Base-by-base conservation (phyloP, 768 basidiomycete genomes). In the Lactarius deliciosus region DNA sequence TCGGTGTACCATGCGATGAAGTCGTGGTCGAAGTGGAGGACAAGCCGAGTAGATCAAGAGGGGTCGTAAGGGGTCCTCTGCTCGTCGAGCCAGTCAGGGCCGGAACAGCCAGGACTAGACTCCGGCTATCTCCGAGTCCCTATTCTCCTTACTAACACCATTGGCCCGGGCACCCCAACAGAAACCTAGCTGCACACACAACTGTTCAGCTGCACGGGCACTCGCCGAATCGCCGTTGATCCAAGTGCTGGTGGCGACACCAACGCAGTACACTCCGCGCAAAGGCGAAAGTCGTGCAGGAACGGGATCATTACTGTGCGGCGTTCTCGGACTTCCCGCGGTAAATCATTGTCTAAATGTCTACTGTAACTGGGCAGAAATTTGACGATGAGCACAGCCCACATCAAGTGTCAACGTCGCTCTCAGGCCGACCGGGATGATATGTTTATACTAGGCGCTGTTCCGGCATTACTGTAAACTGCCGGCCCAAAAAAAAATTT, bases 1-100 rank as follows among this genome's bases (percentile, higher is more conserved):
- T 30, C 88, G 82, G 74, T 90, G 89, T 58, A 89, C 86, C 89
- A 91, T 91, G 61, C 56, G 40, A 53, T n/a, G 20, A 18, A 11
- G 5, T 32, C 22, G 45, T 36, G 20, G 38, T 41, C 32, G 16
- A 55, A 34, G 58, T 22, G 9, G 47, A 25, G 47, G 22, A 22
- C n/a, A 22, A 50, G 47, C 47, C 47, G 22, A 11, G 22, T 3
- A 50, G 22, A 50, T 50, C 2, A 50, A 50, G 47, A 50, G 47
- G 47, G 47, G 47, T 50, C n/a, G 22, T 5, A 11, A 50, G 22
- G 43, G 43, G 43, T 36, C 43, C 20, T 45, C 43, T 34, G 34
- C 32, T 8, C 43, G 36, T 36, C 36, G 36, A 36, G 36, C 36
- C 36, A 36, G 36, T 36, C 36, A 36, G 0, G 11, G 10, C 36